Evolutionary conservation across 176 grass and related monocot genomes (phyloP).

Genomic region (sorghum (Sorghum bicolor)): Sorghum_bicolor_NCBIv3 NC_012872.2:55075001-55075500

Average conservation of each 20-base stretch:
- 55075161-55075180: conserved; percentile 48
- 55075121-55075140: not conserved
- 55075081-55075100: conserved; percentile 80
- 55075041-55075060: conserved; percentile 61
- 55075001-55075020: conserved; percentile 82
- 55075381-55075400: conserved; percentile 80
- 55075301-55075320: conserved; percentile 16
- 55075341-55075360: conserved; percentile 50
- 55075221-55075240: conserved; percentile 84
- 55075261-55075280: conserved; percentile 40
- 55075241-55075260: conserved; percentile 59
- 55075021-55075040: conserved; percentile 70
- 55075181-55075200: conserved; percentile 82
- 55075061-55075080: conserved; percentile 87
- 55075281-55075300: conserved; percentile 64
- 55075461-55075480: conserved; percentile 41
- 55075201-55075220: conserved; percentile 79
- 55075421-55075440: conserved; percentile 69
- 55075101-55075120: conserved; percentile 31
- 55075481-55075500: conserved; percentile 50
- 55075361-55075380: conserved; percentile 82
- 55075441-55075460: conserved; percentile 57
- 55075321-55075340: not conserved
- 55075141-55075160: too few species aligned
- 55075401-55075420: conserved; percentile 93